Evolutionary conservation across 331 rosid genomes (phyloP).

Genomic region (Quercus phellos): DNA sequence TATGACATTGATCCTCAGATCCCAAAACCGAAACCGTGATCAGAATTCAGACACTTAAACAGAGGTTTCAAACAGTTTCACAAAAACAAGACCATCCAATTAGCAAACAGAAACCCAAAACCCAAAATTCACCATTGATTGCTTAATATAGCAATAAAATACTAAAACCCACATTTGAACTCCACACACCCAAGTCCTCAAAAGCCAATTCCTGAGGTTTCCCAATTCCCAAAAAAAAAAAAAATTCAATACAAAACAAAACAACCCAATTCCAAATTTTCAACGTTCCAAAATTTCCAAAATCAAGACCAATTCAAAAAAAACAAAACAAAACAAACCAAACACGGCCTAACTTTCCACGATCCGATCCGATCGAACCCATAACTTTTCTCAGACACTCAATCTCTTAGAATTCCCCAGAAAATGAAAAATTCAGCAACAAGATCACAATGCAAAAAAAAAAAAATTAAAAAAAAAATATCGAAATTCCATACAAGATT

Average conservation of each 20-base stretch:
- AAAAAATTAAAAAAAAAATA: constrained; percentile 4
- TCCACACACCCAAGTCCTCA: constrained; percentile 15
- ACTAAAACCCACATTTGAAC: constrained; percentile 4
- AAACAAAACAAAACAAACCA: not conserved
- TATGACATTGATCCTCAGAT: not conserved
- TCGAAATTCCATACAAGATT: constrained; percentile 1
- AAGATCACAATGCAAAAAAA: not conserved
- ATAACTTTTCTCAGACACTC: constrained; percentile 9
- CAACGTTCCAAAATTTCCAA: not conserved
- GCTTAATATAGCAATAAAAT: not conserved
- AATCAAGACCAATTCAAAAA: constrained; percentile 7
- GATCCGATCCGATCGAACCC: constrained; percentile 57
- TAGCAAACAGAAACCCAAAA: constrained; percentile 10
- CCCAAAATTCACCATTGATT: constrained; percentile 7
- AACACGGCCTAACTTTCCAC: constrained; percentile 17
- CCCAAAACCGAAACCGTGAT: not conserved
- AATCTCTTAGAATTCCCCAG: constrained; percentile 12
- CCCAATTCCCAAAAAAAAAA: too few species aligned
- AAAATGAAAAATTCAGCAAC: not conserved
- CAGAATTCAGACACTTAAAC: not conserved
- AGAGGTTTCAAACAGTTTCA: constrained; percentile 15
- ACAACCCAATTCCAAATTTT: not conserved
- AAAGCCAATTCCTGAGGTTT: not conserved
- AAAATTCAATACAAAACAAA: not conserved
- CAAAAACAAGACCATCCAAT: constrained; percentile 3